Percentiles rank a stretch among this genome's conserved stretches.
These are phyloP conservation scores for Aurifilum marmelostoma DNA, from an alignment of 2,329 filamentous ascomycete genomes.

Conservation along the genomic window DNA sequence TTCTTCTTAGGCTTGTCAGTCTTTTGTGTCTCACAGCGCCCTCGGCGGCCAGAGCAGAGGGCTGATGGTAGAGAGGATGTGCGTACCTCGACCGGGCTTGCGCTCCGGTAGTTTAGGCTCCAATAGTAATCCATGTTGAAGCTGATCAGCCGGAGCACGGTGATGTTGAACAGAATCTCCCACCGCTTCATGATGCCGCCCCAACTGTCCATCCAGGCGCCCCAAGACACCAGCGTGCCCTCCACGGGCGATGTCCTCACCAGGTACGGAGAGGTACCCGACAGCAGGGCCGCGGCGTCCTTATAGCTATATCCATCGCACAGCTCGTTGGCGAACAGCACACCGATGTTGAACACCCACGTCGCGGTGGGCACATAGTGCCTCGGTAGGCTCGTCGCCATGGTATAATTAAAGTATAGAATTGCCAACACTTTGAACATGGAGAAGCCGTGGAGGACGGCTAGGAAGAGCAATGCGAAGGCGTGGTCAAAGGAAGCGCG, in stretches of 20 bases:
- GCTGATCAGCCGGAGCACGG: slow-evolving; percentile 87
- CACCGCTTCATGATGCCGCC: slow-evolving; percentile 86
- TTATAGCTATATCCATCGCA: slow-evolving; percentile 75
- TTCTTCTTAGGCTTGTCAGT: slow-evolving; percentile 90
- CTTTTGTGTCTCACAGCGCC: slow-evolving; percentile 16
- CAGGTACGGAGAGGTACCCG: slow-evolving; percentile 30
- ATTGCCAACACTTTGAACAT: slow-evolving; percentile 81
- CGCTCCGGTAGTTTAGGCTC: slow-evolving; percentile 68
- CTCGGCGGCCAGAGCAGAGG: neutral
- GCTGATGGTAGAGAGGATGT: slow-evolving; percentile 20
- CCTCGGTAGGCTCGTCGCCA: slow-evolving; percentile 74
- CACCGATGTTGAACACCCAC: slow-evolving; percentile 87
- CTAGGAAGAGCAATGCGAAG: slow-evolving; percentile 80
- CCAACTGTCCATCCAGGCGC: slow-evolving; percentile 73
- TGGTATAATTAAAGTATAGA: slow-evolving; percentile 77
- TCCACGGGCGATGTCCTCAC: slow-evolving; percentile 38
- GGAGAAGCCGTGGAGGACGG: slow-evolving; percentile 83
- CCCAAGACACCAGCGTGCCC: slow-evolving; percentile 59
- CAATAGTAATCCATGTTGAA: slow-evolving; percentile 98
- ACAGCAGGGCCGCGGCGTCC: slow-evolving; percentile 60
- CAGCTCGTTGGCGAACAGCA: slow-evolving; percentile 89
- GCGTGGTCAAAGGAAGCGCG: slow-evolving; percentile 79
- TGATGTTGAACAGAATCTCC: slow-evolving; percentile 98
- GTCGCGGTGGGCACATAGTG: slow-evolving; percentile 73
- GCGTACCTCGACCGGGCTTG: slow-evolving; percentile 80